Base-by-base conservation (phyloP, 78 protist genomes). In the Monosiga brevicollis region DNA sequence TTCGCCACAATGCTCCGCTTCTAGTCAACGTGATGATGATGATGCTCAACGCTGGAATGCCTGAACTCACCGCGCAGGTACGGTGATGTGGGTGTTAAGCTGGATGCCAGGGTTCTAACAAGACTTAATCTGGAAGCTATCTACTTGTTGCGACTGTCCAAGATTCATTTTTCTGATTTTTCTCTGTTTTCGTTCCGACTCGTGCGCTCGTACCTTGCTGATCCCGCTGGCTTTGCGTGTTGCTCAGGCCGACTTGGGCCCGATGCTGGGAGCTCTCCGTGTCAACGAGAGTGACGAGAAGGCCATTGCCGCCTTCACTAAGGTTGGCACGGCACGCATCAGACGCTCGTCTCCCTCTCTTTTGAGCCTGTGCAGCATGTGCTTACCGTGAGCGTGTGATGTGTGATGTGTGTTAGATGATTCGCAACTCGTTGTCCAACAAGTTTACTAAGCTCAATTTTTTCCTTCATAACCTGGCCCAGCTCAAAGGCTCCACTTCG, bases 11-110 rank as follows among this genome's bases (percentile, higher is more conserved):
- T 42, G 93, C 91, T 9, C 29, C 49, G 76, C 39, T 93, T 42
- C 87, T 95, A 43, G 84, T 93, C 73, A 91, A 84, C 49, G 87
- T 94, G 78, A 87, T 94, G 41, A 90, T 90, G 92, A 79, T 88
- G 72, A 35, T 86, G 70, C 35, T 62, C n/a, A 71, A 83, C 32
- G 86, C 95, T 20, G 97, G 96, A n/a, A 93, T 96, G 2, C 98
- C 98, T 24, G 98, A 96, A 84, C 80, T 96, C n/a, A n/a, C 41
- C 49, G 41, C 35, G n/a, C 76, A 76, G 79, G 82, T n/a, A n/a
- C n/a, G n/a, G n/a, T n/a, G n/a, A n/a, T n/a, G n/a, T n/a, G n/a
- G n/a, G n/a, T n/a, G n/a, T n/a, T n/a, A n/a, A n/a, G n/a, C n/a
- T n/a, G n/a, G n/a, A n/a, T n/a, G n/a, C n/a, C n/a, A n/a, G n/a